These are phyloP conservation scores for Cystofilobasidium ferigula DNA, from an alignment of 768 basidiomycete genomes.

Conservation along the genomic window DNA sequence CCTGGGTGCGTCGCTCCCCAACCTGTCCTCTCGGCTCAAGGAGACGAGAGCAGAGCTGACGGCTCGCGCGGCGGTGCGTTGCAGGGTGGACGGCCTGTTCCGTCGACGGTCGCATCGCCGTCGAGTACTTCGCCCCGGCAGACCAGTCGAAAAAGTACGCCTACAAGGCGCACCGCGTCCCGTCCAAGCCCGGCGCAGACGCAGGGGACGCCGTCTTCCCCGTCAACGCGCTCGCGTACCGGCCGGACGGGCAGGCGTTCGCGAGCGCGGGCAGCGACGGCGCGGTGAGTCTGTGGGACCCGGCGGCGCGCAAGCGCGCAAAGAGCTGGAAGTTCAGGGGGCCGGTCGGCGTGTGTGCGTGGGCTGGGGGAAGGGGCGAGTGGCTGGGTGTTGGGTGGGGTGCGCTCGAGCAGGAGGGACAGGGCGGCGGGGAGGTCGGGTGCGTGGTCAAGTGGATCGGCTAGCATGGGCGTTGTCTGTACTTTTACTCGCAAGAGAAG, in stretches of 20 bases:
- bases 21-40: not conserved
- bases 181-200: constrained; percentile 47
- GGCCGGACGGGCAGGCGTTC: constrained; percentile 44
- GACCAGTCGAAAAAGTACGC: constrained; percentile 84
- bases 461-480: not conserved
- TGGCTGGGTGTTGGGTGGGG: not conserved
- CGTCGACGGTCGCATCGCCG: constrained; percentile 90
- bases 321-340: constrained; percentile 37
- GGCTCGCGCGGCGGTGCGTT: not conserved
- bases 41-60: not conserved
- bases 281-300: constrained; percentile 93
- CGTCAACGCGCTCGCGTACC: constrained; percentile 88
- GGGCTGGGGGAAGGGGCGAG: not conserved
- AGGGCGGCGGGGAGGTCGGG: not conserved
- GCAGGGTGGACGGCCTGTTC: constrained; percentile 84
- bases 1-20: constrained; percentile 49
- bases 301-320: constrained; percentile 86
- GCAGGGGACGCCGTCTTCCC: constrained; percentile 91
- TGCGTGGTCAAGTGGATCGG: not conserved
- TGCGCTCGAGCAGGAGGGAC: not conserved
- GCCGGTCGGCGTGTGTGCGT: not conserved
- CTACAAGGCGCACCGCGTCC: constrained; percentile 91
- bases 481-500: too few species aligned
- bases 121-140: constrained; percentile 80
- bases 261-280: constrained; percentile 73